Base-by-base conservation (phyloP, 768 basidiomycete genomes). In the Leccinellum luteum region DNA sequence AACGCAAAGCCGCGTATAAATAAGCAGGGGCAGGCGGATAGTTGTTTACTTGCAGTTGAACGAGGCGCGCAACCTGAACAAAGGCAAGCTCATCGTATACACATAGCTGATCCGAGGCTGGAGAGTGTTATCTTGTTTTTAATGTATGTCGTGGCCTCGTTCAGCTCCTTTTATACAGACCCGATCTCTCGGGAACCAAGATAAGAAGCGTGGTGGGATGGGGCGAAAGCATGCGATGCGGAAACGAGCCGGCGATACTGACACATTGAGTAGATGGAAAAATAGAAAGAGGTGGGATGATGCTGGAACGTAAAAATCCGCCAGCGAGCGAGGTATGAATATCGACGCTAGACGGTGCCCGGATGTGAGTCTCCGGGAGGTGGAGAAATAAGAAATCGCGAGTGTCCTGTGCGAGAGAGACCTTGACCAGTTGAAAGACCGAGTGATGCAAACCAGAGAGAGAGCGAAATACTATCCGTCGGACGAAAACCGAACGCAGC, bases 291-390 rank as follows among this genome's bases (percentile, higher is more conserved):
- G 62, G 59, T 52, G 55, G 54, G 62, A 63, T 61, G 62, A 63
- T 61, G 64, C 57, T 54, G 61, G 45, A 65, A 69, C 60, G 62
- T 14, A 54, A 43, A 38, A 55, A 56, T 38, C 71, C 63, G 61
- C 64, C 67, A 72, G 67, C 75, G 65, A 71, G 71, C 70, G 77
- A 77, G 74, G 75, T 73, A 80, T 78, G 75, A 79, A 79, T 79
- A 75, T 74, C 74, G 73, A 68, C 62, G 72, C 67, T 65, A 64
- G 60, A 60, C 55, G 62, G 63, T 28, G 52, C 74, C 75, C 71
- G 68, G 69, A 71, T 61, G 63, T 64, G 64, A 62, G 49, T 41
- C 32, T 63, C 63, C 66, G 61, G 64, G 63, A 21, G 6, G 44
- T 52, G 8, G n/a, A 38, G 50, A 57, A 45, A 45, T 43, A 43